Base-by-base conservation (phyloP, 129 eudicot species). In the Pittosporum tobira region DNA sequence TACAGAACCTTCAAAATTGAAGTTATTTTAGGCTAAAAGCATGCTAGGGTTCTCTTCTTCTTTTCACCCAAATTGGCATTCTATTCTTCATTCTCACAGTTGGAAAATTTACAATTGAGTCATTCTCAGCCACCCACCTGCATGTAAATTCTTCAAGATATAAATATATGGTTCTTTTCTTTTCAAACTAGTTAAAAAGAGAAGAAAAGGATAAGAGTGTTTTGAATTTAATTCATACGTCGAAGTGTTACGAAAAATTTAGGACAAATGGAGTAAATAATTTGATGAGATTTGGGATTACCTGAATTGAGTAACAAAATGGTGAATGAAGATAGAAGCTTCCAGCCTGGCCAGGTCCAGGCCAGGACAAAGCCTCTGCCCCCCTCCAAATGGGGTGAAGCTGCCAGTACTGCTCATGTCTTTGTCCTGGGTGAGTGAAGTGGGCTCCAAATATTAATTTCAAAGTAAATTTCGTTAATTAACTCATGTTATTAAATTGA, bases 351-450 rank as follows among this genome's bases (percentile, higher is more conserved):
- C 94, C 66, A 91, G 66, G 69, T 91, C 98, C 52, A 86, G 82
- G 6, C 98, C 98, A 56, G 98, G 98, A 59, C 98, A 91, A 26
- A 91, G 81, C 83, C 98, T 83, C 34, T 86, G 98, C 16, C 98
- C 98, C 44, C 98, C 98, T 51, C 98, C 98, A 67, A 91, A 91
- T 46, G 98, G 98, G 36, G 85, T 91, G 84, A 91, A 91, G 48
- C 67, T 76, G 63, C 68, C 29, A n/a, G n/a, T n/a, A 38, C 46
- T 80, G 63, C 75, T 83, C 42, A 67, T 62, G 42, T 75, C 94
- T 63, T 51, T 83, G 23, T 78, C 77, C 97, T 90, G 64, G 48
- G 16, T 31, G 16, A 55, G 44, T 9, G 25, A 53, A 28, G 38
- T 15, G 5, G 31, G 26, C 15, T 29, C 27, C 5, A 6, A 5